Conservation (phyloP, 148 eudicot species). For the Camellia lanceoleosa region DNA sequence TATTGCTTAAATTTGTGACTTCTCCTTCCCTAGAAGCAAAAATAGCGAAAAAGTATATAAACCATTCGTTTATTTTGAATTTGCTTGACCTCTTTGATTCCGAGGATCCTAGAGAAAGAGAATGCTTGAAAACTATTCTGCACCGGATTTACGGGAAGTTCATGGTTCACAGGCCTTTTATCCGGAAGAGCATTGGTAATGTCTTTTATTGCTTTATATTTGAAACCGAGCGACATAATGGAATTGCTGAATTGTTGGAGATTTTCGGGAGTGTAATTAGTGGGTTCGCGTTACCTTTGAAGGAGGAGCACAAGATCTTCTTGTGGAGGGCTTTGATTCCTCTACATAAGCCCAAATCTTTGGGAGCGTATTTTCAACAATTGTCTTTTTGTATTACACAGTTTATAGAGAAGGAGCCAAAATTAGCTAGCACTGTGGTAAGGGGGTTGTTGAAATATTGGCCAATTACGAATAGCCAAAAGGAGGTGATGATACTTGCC, state of each 20-base stretch:
- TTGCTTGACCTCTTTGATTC: conserved; percentile 86
- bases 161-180: conserved; percentile 91
- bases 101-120: conserved; percentile 94
- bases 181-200: conserved; percentile 74
- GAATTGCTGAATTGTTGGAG: conserved; percentile 89
- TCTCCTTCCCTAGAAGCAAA: conserved; percentile 80
- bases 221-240: conserved; percentile 80
- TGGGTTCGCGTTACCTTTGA: conserved; percentile 91
- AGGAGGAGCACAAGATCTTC: conserved; percentile 91
- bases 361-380: conserved; percentile 84
- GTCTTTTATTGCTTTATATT: conserved; percentile 67
- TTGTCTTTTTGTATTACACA: conserved; percentile 77
- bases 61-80: conserved; percentile 64
- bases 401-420: conserved; percentile 89
- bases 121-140: conserved; percentile 71
- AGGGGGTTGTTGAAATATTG: conserved; percentile 82
- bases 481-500: conserved; percentile 88
- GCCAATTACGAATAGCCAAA: conserved; percentile 92
- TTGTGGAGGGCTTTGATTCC: conserved; percentile 81
- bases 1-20: conserved; percentile 71
- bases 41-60: conserved; percentile 77
- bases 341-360: conserved; percentile 72
- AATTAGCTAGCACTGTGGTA: conserved; percentile 71
- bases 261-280: conserved; percentile 92
- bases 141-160: conserved; percentile 92